These are phyloP conservation scores for Dionaea muscipula DNA, from an alignment of 179 eudicot species.

Conservation along the genomic window DNA sequence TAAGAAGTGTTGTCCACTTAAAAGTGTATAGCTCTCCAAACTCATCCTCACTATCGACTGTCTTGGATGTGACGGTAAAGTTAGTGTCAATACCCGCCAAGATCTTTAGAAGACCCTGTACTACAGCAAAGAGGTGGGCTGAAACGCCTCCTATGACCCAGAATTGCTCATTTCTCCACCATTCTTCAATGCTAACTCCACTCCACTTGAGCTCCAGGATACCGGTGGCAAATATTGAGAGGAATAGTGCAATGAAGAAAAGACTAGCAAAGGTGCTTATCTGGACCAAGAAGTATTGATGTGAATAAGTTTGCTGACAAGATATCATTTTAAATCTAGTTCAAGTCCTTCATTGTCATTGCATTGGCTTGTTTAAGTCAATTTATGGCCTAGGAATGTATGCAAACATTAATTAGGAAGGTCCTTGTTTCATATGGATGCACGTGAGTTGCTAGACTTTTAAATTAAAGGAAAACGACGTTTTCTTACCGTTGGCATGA, in stretches of 20 bases:
- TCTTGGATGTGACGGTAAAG: slow-evolving; percentile 73
- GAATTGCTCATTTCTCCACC: slow-evolving; percentile 92
- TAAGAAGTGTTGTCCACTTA: slow-evolving; percentile 80
- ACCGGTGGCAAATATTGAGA: slow-evolving; percentile 64
- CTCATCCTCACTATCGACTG: slow-evolving; percentile 61
- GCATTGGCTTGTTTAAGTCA: background rate
- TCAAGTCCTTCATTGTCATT: background rate
- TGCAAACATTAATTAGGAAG: background rate
- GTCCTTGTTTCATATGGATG: too few relatives aligned
- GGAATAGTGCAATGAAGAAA: slow-evolving; percentile 59
- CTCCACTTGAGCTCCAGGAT: slow-evolving; percentile 88
- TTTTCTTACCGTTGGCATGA: slow-evolving; percentile 74
- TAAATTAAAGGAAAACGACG: slow-evolving; percentile 3
- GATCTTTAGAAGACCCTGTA: slow-evolving; percentile 68
- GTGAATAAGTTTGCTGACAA: slow-evolving; percentile 6
- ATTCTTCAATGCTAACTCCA: slow-evolving; percentile 84
- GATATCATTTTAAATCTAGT: background rate
- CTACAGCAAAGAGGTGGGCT: slow-evolving; percentile 75
- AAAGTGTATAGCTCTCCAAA: slow-evolving; percentile 61
- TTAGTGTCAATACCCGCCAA: slow-evolving; percentile 78
- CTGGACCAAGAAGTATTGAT: slow-evolving; percentile 31
- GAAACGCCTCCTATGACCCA: slow-evolving; percentile 86
- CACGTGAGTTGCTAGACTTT: background rate
- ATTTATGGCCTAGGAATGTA: background rate
- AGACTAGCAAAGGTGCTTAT: slow-evolving; percentile 84